Conservation (phyloP, 306 rosid species). For the Fagus crenata region DNA sequence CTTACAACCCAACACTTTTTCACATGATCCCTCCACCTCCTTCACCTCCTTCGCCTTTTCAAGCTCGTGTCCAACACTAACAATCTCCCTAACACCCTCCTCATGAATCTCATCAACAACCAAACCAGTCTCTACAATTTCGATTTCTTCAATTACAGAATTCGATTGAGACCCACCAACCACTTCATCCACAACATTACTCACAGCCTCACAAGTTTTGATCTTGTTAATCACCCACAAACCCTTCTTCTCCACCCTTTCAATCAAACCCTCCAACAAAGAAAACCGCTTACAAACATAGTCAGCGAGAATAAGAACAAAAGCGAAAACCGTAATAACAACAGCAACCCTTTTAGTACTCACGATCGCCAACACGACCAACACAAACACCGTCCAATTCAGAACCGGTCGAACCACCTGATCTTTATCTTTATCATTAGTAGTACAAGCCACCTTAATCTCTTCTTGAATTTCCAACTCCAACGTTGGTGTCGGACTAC, state of each 20-base stretch:
- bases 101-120: background rate
- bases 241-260: conserved; percentile 16
- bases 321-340: conserved; percentile 67
- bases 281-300: conserved; percentile 37
- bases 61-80: conserved; percentile 10
- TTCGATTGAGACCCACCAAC: background rate
- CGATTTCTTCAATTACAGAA: conserved; percentile 37
- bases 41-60: conserved; percentile 11
- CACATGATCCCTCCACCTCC: conserved; percentile 14
- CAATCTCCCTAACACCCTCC: conserved; percentile 14
- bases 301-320: conserved; percentile 57
- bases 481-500: background rate
- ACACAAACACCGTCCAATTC: conserved; percentile 38
- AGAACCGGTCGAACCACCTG: background rate
- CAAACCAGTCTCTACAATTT: conserved; percentile 36
- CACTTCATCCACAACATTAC: background rate
- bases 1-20: conserved; percentile 22
- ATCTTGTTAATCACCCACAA: background rate
- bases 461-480: background rate
- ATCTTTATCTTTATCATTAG: background rate
- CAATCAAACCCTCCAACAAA: conserved; percentile 18
- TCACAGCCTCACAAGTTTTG: background rate
- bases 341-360: conserved; percentile 47
- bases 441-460: background rate
- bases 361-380: conserved; percentile 32